Conservation (phyloP, 2,329 filamentous ascomycete species). For the Escovopsis sp. region DNA sequence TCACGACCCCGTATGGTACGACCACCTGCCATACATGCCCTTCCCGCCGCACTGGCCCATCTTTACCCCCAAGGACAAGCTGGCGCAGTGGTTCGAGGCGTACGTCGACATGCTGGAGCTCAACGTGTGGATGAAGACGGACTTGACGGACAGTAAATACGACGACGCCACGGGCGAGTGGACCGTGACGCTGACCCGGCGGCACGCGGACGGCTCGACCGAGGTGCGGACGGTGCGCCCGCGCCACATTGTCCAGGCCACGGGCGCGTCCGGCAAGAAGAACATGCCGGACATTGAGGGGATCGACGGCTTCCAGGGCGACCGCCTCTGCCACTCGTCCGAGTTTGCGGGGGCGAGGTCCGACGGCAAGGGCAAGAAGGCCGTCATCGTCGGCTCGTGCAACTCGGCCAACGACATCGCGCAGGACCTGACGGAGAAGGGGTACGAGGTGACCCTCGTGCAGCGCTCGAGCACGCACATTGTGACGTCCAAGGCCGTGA, state of each 20-base stretch:
- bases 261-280: slow-evolving; percentile 54
- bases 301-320: slow-evolving; percentile 41
- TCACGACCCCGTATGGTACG: slow-evolving; percentile 50
- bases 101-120: slow-evolving; percentile 53
- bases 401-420: slow-evolving; percentile 57
- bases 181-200: slow-evolving; percentile 39
- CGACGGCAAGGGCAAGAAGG: slow-evolving; percentile 38
- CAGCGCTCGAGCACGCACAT: slow-evolving; percentile 54
- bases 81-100: slow-evolving; percentile 52
- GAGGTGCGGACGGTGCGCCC: slow-evolving; percentile 43
- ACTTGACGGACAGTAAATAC: slow-evolving; percentile 32
- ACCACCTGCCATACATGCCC: slow-evolving; percentile 47
- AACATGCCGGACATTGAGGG: slow-evolving; percentile 44
- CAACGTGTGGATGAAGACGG: slow-evolving; percentile 48
- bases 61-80: slow-evolving; percentile 58
- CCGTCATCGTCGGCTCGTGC: slow-evolving; percentile 51
- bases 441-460: slow-evolving; percentile 53
- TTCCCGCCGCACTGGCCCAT: slow-evolving; percentile 54
- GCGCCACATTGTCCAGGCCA: slow-evolving; percentile 50
- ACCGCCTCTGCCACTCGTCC: slow-evolving; percentile 46
- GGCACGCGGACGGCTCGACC: slow-evolving; percentile 29
- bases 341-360: slow-evolving; percentile 39
- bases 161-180: slow-evolving; percentile 35
- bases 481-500: slow-evolving; percentile 38
- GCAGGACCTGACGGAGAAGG: slow-evolving; percentile 52